Conservation (phyloP, 352 stramenopile species). For the Globisporangium nunn region DNA sequence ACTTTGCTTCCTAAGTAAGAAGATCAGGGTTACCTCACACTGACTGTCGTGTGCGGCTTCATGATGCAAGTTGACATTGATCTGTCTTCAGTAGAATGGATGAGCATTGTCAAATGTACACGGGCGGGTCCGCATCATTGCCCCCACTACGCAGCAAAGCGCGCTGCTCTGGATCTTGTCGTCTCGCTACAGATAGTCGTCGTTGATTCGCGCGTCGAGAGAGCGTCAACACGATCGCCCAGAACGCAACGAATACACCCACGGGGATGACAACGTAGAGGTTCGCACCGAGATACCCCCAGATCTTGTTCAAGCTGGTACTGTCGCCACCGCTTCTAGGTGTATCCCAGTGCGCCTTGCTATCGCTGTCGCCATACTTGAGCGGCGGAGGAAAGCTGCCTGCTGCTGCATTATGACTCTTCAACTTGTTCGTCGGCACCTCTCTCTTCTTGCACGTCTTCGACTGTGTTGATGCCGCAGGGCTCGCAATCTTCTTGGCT, state of each 20-base stretch:
- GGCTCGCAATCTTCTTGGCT: constrained; percentile 2
- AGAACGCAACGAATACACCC: constrained; percentile 2
- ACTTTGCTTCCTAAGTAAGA: no score
- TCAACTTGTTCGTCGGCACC: not conserved
- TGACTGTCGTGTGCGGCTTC: not conserved
- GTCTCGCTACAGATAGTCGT: not conserved
- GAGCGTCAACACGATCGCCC: not conserved
- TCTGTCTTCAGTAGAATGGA: no score
- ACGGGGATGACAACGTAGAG: not conserved
- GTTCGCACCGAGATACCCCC: not conserved
- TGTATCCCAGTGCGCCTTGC: not conserved
- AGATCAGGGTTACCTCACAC: no score
- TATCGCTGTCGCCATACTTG: not conserved
- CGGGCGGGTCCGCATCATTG: not conserved
- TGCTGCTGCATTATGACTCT: not conserved
- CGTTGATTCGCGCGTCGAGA: not conserved
- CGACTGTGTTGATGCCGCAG: not conserved
- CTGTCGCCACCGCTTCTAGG: not conserved
- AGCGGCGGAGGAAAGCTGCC: not conserved
- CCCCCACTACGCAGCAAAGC: not conserved
- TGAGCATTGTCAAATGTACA: not conserved
- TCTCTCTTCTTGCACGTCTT: not conserved
- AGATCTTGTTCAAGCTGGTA: not conserved
- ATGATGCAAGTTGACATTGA: not conserved
- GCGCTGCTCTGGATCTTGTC: constrained; percentile 1